Evolutionary conservation across 2,329 filamentous ascomycete genomes (phyloP).

Genomic region (Rutstroemia sp.): DNA sequence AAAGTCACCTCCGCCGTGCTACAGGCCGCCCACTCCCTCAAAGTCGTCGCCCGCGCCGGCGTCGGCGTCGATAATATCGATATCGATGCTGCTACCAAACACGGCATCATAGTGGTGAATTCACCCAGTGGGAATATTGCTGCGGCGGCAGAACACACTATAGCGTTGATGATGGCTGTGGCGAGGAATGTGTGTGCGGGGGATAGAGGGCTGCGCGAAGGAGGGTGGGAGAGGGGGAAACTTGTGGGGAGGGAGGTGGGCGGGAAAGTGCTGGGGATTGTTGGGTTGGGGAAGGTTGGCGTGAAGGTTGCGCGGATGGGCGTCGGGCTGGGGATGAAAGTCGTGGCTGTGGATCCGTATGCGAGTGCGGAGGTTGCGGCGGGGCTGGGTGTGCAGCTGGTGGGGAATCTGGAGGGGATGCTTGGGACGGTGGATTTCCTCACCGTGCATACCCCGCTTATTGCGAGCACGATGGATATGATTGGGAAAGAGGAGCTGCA

Average conservation of each 20-base stretch:
- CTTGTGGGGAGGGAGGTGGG: conserved; percentile 73
- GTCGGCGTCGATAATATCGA: conserved; percentile 82
- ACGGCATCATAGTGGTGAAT: conserved; percentile 75
- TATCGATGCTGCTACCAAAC: conserved; percentile 61
- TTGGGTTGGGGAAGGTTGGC: conserved; percentile 78
- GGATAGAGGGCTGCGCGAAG: conserved; percentile 60
- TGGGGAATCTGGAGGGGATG: conserved; percentile 50
- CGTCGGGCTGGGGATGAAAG: conserved; percentile 68
- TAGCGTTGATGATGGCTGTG: conserved; percentile 66
- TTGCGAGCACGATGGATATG: conserved; percentile 69
- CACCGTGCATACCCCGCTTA: conserved; percentile 73
- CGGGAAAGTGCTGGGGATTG: conserved; percentile 67
- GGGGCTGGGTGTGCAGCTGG: conserved; percentile 57
- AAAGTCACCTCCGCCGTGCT: conserved; percentile 67
- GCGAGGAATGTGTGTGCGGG: conserved; percentile 68
- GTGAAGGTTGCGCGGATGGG: conserved; percentile 75
- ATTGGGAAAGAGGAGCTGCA: conserved; percentile 59
- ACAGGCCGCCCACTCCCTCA: conserved; percentile 57
- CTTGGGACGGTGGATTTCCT: conserved; percentile 66
- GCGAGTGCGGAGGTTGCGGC: conserved; percentile 65
- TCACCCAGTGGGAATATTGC: conserved; percentile 73
- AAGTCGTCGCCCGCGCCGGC: conserved; percentile 72
- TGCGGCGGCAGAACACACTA: conserved; percentile 72
- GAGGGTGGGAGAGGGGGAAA: conserved; percentile 67
- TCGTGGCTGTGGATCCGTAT: conserved; percentile 71